Percentiles rank a stretch among this genome's conserved stretches.
Conservation (phyloP, 2,329 filamentous ascomycete genomes). For the Clarireedia homoeocarpa region DNA sequence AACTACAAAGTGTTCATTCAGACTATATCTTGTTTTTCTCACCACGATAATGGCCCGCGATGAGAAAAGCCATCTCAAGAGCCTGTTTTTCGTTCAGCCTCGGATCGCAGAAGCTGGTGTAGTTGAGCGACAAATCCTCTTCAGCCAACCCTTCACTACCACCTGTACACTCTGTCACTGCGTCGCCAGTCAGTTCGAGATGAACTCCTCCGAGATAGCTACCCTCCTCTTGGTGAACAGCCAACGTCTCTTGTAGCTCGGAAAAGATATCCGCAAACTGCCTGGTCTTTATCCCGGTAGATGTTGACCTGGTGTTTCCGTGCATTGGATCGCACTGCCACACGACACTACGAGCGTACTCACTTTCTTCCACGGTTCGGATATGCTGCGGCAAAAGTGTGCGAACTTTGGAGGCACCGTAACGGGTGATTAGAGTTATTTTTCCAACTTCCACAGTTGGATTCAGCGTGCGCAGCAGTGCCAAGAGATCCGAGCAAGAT, state of each 20-base stretch:
- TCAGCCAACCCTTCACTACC: constrained; percentile 82
- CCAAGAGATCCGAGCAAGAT: constrained; percentile 64
- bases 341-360: constrained; percentile 59
- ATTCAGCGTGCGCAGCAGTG: constrained; percentile 78
- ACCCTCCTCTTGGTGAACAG: constrained; percentile 73
- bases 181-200: constrained; percentile 89
- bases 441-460: constrained; percentile 77
- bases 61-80: constrained; percentile 85
- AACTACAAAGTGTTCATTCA: not conserved
- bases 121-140: constrained; percentile 81
- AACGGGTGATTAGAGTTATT: constrained; percentile 92
- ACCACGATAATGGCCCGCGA: constrained; percentile 59
- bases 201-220: constrained; percentile 92
- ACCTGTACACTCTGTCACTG: constrained; percentile 91
- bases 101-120: constrained; percentile 94
- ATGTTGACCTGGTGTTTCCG: constrained; percentile 65
- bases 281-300: constrained; percentile 80
- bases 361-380: constrained; percentile 74
- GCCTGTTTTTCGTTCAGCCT: constrained; percentile 96
- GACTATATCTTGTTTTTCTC: not conserved
- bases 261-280: constrained; percentile 84
- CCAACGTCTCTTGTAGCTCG: constrained; percentile 75
- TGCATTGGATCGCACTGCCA: constrained; percentile 99
- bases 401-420: constrained; percentile 72
- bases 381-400: constrained; percentile 78